phyloP scores from a whole-genome alignment of 176 grass and related monocot genomes.

The Pharus latifolius region DNA sequence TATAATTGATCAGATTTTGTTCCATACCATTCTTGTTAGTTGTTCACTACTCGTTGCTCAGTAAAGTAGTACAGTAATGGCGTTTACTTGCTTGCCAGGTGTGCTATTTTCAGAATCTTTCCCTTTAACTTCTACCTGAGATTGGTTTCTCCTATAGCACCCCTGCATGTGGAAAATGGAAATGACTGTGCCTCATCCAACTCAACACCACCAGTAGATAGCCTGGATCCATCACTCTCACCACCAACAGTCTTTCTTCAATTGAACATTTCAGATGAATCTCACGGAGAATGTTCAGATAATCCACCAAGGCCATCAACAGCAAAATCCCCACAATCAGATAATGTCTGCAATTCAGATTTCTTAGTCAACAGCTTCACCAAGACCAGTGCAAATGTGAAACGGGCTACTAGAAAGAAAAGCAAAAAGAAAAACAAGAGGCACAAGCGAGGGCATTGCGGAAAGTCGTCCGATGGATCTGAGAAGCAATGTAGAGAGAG shows the following conservation, averaged over 20 bases:
- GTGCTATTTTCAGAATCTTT: neutral
- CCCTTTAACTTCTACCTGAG: neutral
- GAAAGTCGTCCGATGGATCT: neutral
- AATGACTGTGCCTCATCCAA: neutral
- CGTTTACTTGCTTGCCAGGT: neutral
- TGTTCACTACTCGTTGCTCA: neutral
- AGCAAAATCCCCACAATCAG: neutral
- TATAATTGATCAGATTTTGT: neutral
- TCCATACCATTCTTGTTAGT: neutral
- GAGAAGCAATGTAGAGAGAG: neutral
- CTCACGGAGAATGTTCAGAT: neutral
- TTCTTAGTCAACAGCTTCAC: slow-evolving; percentile 15
- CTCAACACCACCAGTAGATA: neutral
- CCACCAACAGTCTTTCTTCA: neutral
- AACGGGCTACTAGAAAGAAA: slow-evolving; percentile 26
- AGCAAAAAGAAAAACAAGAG: slow-evolving; percentile 38
- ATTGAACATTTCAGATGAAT: neutral
- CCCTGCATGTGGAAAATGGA: neutral
- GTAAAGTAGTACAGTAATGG: neutral
- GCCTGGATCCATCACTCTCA: neutral
- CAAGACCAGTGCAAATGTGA: neutral
- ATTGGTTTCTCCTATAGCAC: neutral
- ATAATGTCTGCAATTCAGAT: slow-evolving; percentile 10
- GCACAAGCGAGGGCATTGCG: slow-evolving; percentile 7
- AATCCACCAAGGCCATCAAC: neutral